Conservation (phyloP, 352 stramenopile genomes). For the Saprolegnia diclina region DNA sequence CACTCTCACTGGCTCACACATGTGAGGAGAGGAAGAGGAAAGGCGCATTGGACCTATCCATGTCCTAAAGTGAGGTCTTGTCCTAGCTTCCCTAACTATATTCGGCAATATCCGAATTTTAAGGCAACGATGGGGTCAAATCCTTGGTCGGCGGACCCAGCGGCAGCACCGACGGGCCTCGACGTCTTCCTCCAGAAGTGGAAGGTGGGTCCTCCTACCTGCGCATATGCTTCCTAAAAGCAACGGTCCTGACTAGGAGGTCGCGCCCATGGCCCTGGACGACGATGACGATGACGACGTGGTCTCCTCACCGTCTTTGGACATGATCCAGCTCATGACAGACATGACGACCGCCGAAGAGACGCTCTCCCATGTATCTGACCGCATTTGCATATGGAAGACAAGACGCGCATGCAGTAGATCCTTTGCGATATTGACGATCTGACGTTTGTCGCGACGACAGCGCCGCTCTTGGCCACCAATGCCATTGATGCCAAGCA, state of each 20-base stretch:
- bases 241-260: not conserved
- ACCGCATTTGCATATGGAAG: not conserved
- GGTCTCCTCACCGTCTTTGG: not conserved
- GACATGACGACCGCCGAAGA: not conserved
- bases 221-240: no score
- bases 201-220: not conserved
- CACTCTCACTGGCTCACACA: no score
- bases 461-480: not conserved
- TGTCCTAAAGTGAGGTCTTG: not conserved
- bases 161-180: not conserved
- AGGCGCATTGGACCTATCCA: not conserved
- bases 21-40: no score
- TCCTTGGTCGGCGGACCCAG: not conserved
- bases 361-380: not conserved
- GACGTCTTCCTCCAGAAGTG: slow-evolving; percentile 1
- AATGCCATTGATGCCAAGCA: not conserved
- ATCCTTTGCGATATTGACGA: slow-evolving; percentile 4
- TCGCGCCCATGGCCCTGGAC: not conserved
- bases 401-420: not conserved
- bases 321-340: not conserved
- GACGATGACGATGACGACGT: not conserved
- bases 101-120: not conserved
- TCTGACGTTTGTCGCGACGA: not conserved
- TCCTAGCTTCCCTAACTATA: not conserved
- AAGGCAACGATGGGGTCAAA: not conserved